Evolutionary conservation across 768 basidiomycete species (phyloP).

Genomic region (Mrakia blollopis): DNA sequence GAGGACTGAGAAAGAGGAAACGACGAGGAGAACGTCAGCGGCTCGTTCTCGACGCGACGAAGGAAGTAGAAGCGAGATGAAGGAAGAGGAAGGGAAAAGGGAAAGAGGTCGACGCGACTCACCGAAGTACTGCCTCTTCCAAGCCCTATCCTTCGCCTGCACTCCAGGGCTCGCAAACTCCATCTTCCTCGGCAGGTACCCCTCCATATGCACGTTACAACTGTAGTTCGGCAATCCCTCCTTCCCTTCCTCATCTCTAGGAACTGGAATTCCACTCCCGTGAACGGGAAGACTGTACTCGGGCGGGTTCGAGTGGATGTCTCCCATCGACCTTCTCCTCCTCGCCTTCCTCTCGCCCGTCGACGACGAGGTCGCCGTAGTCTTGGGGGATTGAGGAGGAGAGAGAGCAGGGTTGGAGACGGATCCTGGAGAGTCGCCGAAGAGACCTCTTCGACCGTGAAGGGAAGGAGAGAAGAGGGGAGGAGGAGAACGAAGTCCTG

Average conservation of each 20-base stretch:
- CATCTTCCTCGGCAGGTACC: constrained; percentile 82
- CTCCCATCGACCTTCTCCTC: constrained; percentile 46
- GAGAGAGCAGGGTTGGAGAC: not conserved
- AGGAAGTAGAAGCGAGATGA: too few species aligned
- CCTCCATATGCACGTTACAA: constrained; percentile 72
- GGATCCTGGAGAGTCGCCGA: not conserved
- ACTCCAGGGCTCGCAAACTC: constrained; percentile 82
- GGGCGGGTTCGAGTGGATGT: constrained; percentile 44
- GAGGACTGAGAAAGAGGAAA: constrained; percentile 50
- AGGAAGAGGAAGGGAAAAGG: too few species aligned
- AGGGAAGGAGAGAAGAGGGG: constrained; percentile 14
- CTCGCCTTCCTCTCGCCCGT: constrained; percentile 19
- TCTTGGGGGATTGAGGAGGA: too few species aligned
- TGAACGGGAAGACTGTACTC: constrained; percentile 45
- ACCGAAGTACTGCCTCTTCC: constrained; percentile 73
- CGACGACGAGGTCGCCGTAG: not conserved
- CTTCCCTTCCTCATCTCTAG: constrained; percentile 65
- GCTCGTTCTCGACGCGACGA: too few species aligned
- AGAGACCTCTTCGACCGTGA: not conserved
- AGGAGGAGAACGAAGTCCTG: constrained; percentile 12
- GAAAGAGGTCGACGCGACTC: not conserved
- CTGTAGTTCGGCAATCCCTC: constrained; percentile 76
- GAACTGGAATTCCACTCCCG: constrained; percentile 41
- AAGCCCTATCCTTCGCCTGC: constrained; percentile 84
- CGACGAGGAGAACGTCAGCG: not conserved